Conservation (phyloP, 2,329 filamentous ascomycete genomes). For the Pestalotiopsis sp. region DNA sequence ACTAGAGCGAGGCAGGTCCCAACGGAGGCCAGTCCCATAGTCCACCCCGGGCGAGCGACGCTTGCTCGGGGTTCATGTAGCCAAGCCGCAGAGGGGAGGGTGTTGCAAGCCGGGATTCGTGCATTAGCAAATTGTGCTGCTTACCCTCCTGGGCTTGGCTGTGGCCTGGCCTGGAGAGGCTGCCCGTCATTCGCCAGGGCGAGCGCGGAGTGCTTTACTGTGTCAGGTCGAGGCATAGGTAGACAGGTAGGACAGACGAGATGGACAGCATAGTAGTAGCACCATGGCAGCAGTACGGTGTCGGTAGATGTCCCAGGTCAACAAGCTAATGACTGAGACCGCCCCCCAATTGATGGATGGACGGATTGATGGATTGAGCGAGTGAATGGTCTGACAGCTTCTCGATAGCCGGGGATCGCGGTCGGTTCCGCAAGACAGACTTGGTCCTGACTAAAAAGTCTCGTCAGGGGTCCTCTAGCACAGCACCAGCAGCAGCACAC, state of each 20-base stretch:
- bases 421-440: slow-evolving; percentile 9
- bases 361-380: background rate
- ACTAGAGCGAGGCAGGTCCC: slow-evolving; percentile 3
- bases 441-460: slow-evolving; percentile 1
- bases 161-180: background rate
- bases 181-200: slow-evolving; percentile 4
- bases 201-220: background rate
- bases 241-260: background rate
- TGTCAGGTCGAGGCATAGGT: background rate
- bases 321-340: background rate
- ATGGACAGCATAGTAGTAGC: background rate
- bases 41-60: background rate
- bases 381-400: slow-evolving; percentile 9
- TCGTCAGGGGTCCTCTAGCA: background rate
- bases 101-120: slow-evolving; percentile 9
- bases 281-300: background rate
- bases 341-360: background rate
- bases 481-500: too few species aligned
- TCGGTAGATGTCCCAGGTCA: background rate
- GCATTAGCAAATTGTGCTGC: slow-evolving; percentile 11
- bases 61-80: slow-evolving; percentile 6
- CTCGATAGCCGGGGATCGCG: background rate
- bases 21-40: slow-evolving; percentile 3
- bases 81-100: slow-evolving; percentile 9
- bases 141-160: slow-evolving; percentile 8